Evolutionary conservation across 352 stramenopile species (phyloP), one percentile per base, ranked within the genome.

Genomic region (Globisporangium yorkense): DNA sequence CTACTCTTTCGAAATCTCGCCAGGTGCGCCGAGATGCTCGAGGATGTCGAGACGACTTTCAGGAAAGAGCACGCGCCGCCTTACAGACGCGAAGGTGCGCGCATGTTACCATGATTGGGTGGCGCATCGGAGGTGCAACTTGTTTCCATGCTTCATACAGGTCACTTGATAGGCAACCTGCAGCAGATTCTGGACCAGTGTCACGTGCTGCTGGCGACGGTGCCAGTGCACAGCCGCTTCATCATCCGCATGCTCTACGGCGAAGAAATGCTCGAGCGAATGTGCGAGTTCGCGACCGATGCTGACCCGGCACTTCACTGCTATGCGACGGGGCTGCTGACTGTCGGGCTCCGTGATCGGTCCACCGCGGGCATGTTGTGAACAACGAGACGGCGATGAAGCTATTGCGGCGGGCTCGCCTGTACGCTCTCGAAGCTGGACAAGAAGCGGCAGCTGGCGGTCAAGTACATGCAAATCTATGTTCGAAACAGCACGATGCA

Each of bases 341-440:
- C 84, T 13, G 77, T 92, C 15, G 84, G 78, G 7, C 58, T 94
- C 0, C 70, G 84, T n/a, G 84, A 94, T 47, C 82, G 84, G 29
- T 92, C 82, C 5, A 68, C 92, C 54, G 84, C 84, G 1, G 82
- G 92, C 47, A 80, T 81, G 80, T 94, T 31, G 84, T 94, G 31
- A 94, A 94, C 68, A 85, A 84, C 24, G 84, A 90, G 8, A 88
- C 78, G 0, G 65, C 82, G 0, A 56, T 89, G 18, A 91, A 85
- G 35, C 70, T 94, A 50, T 64, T 94, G 8, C 87, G 87, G 57
- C 67, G 84, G 29, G 79, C 80, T 12, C 70, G 80, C 5, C 74
- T 91, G 56, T 94, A 86, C 46, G 84, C 84, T n/a, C 16, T 87
- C 78, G 8, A 91, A 91, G 46, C 58, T 94, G 31, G 82, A 92